Base-by-base conservation (phyloP, 1,139 yeast genomes). In the Hansenula lynferdii region DNA sequence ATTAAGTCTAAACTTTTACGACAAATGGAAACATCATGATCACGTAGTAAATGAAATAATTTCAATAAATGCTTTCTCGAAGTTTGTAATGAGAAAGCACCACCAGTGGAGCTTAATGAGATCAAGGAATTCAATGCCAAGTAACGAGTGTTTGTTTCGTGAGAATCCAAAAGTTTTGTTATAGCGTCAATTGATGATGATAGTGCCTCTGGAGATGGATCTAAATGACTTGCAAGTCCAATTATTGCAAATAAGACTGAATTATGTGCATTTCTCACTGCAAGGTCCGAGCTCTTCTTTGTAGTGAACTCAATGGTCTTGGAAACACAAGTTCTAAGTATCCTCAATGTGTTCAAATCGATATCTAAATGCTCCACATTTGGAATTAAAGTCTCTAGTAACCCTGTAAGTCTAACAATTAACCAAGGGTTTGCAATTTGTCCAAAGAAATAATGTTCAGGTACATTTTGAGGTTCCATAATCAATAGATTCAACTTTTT, bases 381-480 rank as follows among this genome's bases (percentile, higher is more conserved):
- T 51, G 66, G 53, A 3, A 64, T 49, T 31, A 65, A 41, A 1
- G 53, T 40, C 15, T 59, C 61, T 19, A 54, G 35, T 3, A 52
- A 31, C 31, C 42, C 61, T 31, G 86, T 68, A n/a, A 86, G 64
- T 54, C 82, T 83, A 26, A 85, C 79, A 17, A 79, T 72, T 16
- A 89, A 65, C 97, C 97, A 90, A 3, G 97, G 97, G 28, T 86
- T 84, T 1, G 95, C 89, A 5, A 80, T 72, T 20, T 74, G 74
- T 51, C 87, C 80, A 60, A 87, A 89, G 41, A 70, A 65, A 53
- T 83, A 84, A 19, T 72, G 80, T 17, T 61, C 56, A 0, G 85
- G 80, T 45, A 84, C 75, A 11, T 64, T 58, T 12, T 67, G 60
- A 17, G 28, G 50, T 37, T 69, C 78, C 40, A 75, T 61, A 18